Evolutionary conservation across 1,284 basidiomycete species (phyloP).

Genomic region (Ustilago lituana): DNA sequence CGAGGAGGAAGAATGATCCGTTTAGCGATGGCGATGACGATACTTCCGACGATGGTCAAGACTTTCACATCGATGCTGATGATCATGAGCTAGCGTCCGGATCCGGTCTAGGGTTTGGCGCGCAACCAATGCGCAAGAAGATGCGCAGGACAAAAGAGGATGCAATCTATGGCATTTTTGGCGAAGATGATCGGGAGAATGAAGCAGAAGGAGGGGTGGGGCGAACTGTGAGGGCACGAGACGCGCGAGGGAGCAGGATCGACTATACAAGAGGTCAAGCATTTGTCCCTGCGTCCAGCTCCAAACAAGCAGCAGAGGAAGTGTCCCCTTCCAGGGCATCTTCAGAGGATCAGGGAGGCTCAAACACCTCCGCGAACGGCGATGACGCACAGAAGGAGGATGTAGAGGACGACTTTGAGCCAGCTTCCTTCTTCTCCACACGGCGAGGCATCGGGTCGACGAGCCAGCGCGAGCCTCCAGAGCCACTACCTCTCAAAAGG

Average conservation of each 20-base stretch:
- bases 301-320: background rate
- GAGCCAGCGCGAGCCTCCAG: background rate
- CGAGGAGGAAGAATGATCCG: conserved; percentile 50
- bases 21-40: conserved; percentile 66
- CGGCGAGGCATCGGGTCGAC: conserved; percentile 17
- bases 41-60: conserved; percentile 69
- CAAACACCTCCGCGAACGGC: too few relatives aligned
- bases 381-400: background rate
- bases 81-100: conserved; percentile 1
- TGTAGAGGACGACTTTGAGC: conserved; percentile 25
- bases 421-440: conserved; percentile 25
- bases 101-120: background rate
- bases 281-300: conserved; percentile 31
- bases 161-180: conserved; percentile 82
- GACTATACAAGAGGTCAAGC: conserved; percentile 33
- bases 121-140: conserved; percentile 17
- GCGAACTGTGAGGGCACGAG: conserved; percentile 21
- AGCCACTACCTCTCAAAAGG: conserved; percentile 3
- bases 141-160: conserved; percentile 34
- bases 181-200: conserved; percentile 75
- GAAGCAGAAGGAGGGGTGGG: conserved; percentile 16
- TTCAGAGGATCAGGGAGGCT: too few relatives aligned
- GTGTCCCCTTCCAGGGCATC: too few relatives aligned
- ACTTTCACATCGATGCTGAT: conserved; percentile 58
- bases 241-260: conserved; percentile 24